Evolutionary conservation across 257 asterid genomes (phyloP), one percentile per base, ranked within the genome.

Genomic region (Galeopsis tetrahit): DNA sequence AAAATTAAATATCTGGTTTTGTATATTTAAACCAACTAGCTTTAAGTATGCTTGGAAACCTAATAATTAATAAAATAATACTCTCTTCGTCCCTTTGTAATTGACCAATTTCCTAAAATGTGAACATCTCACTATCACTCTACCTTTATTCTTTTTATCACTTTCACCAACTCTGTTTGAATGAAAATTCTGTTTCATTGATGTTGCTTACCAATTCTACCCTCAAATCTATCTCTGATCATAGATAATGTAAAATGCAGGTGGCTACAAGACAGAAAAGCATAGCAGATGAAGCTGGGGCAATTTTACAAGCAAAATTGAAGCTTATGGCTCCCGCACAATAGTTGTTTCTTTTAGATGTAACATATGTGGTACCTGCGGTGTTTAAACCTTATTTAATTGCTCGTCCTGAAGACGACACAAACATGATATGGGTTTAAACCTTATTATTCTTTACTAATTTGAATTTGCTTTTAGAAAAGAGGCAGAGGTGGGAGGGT

Each of bases 221-320:
- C 52, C 21, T 66, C 60, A 28, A n/a, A 60, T 46, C 56, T 2
- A 15, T 63, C 68, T 42, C 42, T 71, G 68, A 60, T 76, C 49
- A 62, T 13, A 10, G 31, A 21, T 11, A n/a, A 61, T n/a, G 40
- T 49, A 31, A 58, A 68, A 62, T 77, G 83, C 95, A 92, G 97
- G 95, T 90, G 42, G 89, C 97, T 2, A 57, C 92, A 4, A 88
- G 88, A 82, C 87, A 92, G 95, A 90, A 84, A 81, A 79, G 88
- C 68, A 79, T 90, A 76, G 95, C 95, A 34, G 96, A 90, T 72
- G 98, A 92, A 77, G 89, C 85, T 10, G 93, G 93, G 46, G 82
- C 86, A 44, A 84, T 88, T 64, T 84, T 92, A 79, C 97, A 87
- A 81, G 95, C 93, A 13, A 90, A 90, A 76, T 56, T 88, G 84